Percentiles rank a stretch among this genome's conserved stretches.
phyloP scores from a whole-genome alignment of 352 stramenopile genomes.

The Thalassiosira allenii region DNA sequence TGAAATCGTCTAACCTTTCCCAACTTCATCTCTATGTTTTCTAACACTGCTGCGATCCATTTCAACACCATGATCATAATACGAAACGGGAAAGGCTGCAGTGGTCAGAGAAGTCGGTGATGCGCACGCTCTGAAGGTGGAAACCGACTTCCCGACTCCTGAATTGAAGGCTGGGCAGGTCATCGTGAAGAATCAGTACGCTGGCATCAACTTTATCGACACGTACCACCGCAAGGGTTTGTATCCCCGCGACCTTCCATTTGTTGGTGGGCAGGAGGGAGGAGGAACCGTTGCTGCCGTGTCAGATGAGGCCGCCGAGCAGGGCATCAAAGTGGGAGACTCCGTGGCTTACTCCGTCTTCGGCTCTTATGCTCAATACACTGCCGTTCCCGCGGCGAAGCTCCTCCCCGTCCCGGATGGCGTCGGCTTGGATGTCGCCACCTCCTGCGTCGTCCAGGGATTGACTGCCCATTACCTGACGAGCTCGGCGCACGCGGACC shows the following conservation, averaged over 20 bases:
- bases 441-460: constrained; percentile 82
- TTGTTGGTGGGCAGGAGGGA: constrained; percentile 85
- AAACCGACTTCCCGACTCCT: constrained; percentile 76
- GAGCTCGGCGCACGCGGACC: constrained; percentile 72
- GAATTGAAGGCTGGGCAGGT: constrained; percentile 69
- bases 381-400: constrained; percentile 73
- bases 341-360: constrained; percentile 77
- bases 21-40: too few species aligned
- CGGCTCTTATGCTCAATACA: constrained; percentile 86
- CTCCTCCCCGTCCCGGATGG: constrained; percentile 81
- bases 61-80: too few species aligned
- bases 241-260: constrained; percentile 81
- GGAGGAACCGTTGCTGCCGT: constrained; percentile 76
- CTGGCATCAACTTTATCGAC: constrained; percentile 88
- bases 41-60: too few species aligned
- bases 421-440: constrained; percentile 78
- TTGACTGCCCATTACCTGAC: constrained; percentile 87
- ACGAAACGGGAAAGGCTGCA: constrained; percentile 60
- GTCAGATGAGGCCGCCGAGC: constrained; percentile 63
- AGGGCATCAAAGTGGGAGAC: constrained; percentile 77
- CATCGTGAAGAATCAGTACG: constrained; percentile 86
- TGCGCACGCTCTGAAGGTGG: constrained; percentile 78
- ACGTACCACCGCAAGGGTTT: constrained; percentile 86
- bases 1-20: too few species aligned
- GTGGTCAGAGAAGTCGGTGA: constrained; percentile 79